phyloP scores from a whole-genome alignment of 202 grass and related monocot genomes.

The Dendrocalamus latiflorus region DNA sequence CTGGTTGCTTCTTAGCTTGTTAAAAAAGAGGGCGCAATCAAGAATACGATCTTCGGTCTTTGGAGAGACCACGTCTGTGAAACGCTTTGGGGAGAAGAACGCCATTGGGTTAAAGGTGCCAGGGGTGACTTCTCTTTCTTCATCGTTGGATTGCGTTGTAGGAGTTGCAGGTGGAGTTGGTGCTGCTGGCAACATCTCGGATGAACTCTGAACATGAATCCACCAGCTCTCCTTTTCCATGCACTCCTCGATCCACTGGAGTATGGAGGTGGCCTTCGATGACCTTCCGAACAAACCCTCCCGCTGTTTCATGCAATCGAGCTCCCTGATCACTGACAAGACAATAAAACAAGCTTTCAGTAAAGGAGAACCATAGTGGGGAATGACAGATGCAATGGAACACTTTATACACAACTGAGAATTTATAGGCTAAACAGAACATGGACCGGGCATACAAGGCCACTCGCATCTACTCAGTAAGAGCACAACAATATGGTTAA shows the following conservation, averaged over 20 bases:
- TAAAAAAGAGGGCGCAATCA: slow-evolving; percentile 57
- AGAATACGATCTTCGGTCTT: slow-evolving; percentile 71
- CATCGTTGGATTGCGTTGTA: slow-evolving; percentile 16
- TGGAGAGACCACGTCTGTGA: slow-evolving; percentile 49
- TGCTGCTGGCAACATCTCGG: slow-evolving; percentile 51
- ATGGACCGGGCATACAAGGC: neutral
- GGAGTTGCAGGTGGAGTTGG: slow-evolving; percentile 79
- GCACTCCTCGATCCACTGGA: slow-evolving; percentile 90
- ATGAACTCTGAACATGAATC: slow-evolving; percentile 84
- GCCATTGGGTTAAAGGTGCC: slow-evolving; percentile 35
- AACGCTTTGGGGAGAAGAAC: slow-evolving; percentile 46
- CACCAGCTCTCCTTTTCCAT: slow-evolving; percentile 74
- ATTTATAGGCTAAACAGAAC: neutral
- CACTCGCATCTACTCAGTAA: neutral
- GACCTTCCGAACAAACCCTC: too few relatives aligned
- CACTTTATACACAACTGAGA: neutral
- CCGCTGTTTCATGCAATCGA: too few relatives aligned
- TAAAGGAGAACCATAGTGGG: too few relatives aligned
- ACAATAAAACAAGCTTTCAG: too few relatives aligned
- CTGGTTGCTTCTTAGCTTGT: slow-evolving; percentile 32
- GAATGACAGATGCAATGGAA: neutral
- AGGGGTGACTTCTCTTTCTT: slow-evolving; percentile 4
- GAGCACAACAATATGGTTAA: neutral
- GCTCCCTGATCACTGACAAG: too few relatives aligned
- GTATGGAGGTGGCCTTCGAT: slow-evolving; percentile 54